Evolutionary conservation across 179 eudicot genomes (phyloP).

Genomic region (Heliamphora pulchella): DNA sequence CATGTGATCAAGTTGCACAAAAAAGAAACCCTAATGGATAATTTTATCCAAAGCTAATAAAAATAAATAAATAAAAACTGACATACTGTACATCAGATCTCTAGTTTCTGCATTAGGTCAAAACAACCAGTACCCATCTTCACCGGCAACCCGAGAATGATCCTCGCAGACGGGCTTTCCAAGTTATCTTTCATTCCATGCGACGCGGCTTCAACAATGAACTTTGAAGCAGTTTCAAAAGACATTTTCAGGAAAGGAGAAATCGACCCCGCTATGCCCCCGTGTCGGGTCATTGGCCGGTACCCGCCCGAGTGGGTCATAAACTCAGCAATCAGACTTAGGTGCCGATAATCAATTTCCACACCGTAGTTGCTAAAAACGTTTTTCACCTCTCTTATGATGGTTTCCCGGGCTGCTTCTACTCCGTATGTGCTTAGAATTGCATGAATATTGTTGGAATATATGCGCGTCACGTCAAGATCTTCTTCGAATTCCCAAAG

Average conservation of each 20-base stretch:
- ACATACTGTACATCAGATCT: slow-evolving; percentile 2
- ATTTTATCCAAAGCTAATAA: not conserved
- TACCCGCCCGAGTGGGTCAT: slow-evolving; percentile 90
- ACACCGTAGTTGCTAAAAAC: slow-evolving; percentile 85
- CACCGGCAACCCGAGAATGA: slow-evolving; percentile 83
- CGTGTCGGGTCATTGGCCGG: slow-evolving; percentile 68
- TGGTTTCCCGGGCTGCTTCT: slow-evolving; percentile 83
- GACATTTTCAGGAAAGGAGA: slow-evolving; percentile 85
- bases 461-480: slow-evolving; percentile 58
- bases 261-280: slow-evolving; percentile 64
- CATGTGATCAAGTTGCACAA: not conserved
- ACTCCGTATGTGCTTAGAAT: slow-evolving; percentile 77
- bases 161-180: slow-evolving; percentile 85
- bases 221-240: slow-evolving; percentile 81
- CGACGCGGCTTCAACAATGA: slow-evolving; percentile 69
- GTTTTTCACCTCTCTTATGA: slow-evolving; percentile 63
- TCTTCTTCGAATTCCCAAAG: slow-evolving; percentile 81
- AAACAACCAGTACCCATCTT: slow-evolving; percentile 94
- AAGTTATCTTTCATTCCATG: slow-evolving; percentile 48
- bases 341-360: slow-evolving; percentile 74
- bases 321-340: slow-evolving; percentile 74
- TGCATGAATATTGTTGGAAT: slow-evolving; percentile 61
- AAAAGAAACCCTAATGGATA: not conserved
- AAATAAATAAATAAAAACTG: not conserved
- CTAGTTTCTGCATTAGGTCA: slow-evolving; percentile 71